phyloP scores from a whole-genome alignment of 2,329 filamentous ascomycete species.

The Paecilomyces niveus region DNA sequence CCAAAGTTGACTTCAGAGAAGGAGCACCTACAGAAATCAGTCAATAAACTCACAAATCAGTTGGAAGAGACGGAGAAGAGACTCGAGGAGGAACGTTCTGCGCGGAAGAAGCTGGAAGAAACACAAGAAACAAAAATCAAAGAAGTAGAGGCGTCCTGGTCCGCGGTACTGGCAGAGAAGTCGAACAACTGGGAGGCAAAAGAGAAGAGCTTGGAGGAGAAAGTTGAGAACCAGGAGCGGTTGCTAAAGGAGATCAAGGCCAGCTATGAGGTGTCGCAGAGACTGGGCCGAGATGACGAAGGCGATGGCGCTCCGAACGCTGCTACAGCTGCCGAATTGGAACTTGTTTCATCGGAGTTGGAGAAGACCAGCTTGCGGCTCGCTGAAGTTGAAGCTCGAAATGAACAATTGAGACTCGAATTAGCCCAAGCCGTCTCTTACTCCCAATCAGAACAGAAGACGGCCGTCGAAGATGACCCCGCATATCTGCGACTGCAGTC shows the following conservation, averaged over 20 bases:
- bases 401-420: constrained; percentile 86
- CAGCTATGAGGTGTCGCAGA: constrained; percentile 91
- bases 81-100: constrained; percentile 68
- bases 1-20: constrained; percentile 88
- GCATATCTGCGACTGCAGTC: constrained; percentile 79
- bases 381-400: constrained; percentile 85
- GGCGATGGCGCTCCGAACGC: constrained; percentile 55
- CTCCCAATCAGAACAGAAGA: constrained; percentile 51
- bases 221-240: constrained; percentile 87
- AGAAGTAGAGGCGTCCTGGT: constrained; percentile 86
- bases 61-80: constrained; percentile 75
- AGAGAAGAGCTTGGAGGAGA: constrained; percentile 84
- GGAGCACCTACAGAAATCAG: constrained; percentile 71
- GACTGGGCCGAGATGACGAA: constrained; percentile 67
- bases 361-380: constrained; percentile 81
- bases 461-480: constrained; percentile 78
- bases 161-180: constrained; percentile 83
- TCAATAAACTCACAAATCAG: constrained; percentile 68
- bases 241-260: constrained; percentile 92
- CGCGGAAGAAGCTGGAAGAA: constrained; percentile 68
- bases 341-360: constrained; percentile 85
- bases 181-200: constrained; percentile 94
- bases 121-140: constrained; percentile 73
- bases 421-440: constrained; percentile 81
- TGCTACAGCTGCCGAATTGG: constrained; percentile 81